Evolutionary conservation across 768 basidiomycete species (phyloP), one percentile per base, ranked within the genome.

Genomic region (Pulveroboletus sp.): DNA sequence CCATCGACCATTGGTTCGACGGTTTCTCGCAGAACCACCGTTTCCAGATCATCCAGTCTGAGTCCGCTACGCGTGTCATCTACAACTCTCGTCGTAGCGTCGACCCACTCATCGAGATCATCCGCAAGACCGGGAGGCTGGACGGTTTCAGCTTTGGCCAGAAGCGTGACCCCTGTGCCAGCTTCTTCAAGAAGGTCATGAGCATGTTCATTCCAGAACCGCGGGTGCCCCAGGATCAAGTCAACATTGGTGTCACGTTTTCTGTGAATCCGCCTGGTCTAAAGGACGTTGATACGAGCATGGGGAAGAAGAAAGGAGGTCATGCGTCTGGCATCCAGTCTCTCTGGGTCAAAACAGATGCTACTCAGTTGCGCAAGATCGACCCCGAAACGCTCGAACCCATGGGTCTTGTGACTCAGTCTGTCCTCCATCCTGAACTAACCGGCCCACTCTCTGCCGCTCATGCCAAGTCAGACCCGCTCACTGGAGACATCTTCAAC

Each of bases 1-100:
- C 70, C 14, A 39, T 68, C 6, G 56, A 65, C 41, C 73, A 73
- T 43, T 71, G 72, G 73, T 74, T 74, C 47, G 73, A 74, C 44
- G 73, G 73, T 26, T 66, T 74, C 41, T 64, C 68, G 15, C 63
- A 70, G 52, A 67, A 67, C 55, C 71, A 74, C 50, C 67, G 69
- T 43, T 73, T 74, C 57, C 66, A 71, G 48, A 71, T 74, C 57
- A 54, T 59, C 26, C 56, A 67, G 38, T 48, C 63, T 0, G 59
- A 49, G 17, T 18, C 26, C 2, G 37, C 55, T 14, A 57, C 65
- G 6, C 65, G 57, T 1, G 69, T 73, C 28, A 46, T 62, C 28
- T 74, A 74, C 55, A 64, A 63, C 35, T 71, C 66, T 30, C 70
- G 66, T 50, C 58, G 57, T 10, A 63, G 65, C 15, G 49, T 62